Percentiles rank a stretch among this genome's conserved stretches.
phyloP scores from a whole-genome alignment of 306 rosid species.

The Erythrophleum fordii region DNA sequence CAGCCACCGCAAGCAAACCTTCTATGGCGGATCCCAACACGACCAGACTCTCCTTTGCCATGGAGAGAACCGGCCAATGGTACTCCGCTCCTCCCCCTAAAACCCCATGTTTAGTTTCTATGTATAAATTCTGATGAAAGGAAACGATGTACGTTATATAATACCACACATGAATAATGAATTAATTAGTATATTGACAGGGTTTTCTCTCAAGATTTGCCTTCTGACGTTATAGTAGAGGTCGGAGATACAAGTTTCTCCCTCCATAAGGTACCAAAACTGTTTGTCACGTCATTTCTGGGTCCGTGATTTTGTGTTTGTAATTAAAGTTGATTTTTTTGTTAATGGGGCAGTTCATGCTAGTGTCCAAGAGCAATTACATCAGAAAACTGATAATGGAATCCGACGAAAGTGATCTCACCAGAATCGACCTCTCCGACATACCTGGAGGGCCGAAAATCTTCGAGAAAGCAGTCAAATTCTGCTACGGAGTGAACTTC shows the following conservation, averaged over 20 bases:
- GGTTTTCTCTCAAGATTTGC: conserved; percentile 80
- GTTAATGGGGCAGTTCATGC: conserved; percentile 61
- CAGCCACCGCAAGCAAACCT: conserved; percentile 20
- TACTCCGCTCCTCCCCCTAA: conserved; percentile 33
- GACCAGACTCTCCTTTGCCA: conserved; percentile 68
- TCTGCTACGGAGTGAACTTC: conserved; percentile 89
- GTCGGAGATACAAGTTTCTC: conserved; percentile 72
- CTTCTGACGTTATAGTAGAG: conserved; percentile 64
- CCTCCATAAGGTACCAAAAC: conserved; percentile 71
- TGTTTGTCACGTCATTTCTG: background rate
- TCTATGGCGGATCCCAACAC: conserved; percentile 57
- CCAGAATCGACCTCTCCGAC: conserved; percentile 64
- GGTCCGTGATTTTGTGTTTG: conserved; percentile 1
- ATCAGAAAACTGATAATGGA: conserved; percentile 71
- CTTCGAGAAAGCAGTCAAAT: conserved; percentile 86
- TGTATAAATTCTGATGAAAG: background rate
- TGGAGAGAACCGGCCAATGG: conserved; percentile 98
- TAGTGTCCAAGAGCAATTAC: conserved; percentile 84
- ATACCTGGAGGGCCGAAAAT: conserved; percentile 86
- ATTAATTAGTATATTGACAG: conserved; percentile 39
- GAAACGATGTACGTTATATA: background rate
- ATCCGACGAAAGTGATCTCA: conserved; percentile 62
- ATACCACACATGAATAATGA: background rate
- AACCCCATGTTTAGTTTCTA: background rate
- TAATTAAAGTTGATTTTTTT: background rate